Conservation (phyloP, 2,329 filamentous ascomycete genomes). For the Davidsoniella neocaledoniae region DNA sequence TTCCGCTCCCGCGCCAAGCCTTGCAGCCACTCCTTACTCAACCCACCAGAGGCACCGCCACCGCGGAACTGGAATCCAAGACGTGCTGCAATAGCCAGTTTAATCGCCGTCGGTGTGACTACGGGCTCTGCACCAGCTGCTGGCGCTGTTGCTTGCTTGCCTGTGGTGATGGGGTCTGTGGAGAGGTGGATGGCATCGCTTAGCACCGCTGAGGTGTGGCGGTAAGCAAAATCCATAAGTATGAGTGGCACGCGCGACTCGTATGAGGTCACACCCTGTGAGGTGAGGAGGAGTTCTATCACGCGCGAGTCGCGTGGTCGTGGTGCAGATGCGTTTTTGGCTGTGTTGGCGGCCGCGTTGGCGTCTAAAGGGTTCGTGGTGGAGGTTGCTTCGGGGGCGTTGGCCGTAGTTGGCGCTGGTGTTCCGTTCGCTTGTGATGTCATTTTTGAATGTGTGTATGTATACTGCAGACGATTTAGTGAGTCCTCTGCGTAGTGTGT, state of each 20-base stretch:
- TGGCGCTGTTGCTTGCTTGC: conserved; percentile 31
- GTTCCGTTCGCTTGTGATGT: conserved; percentile 21
- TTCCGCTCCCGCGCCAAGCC: conserved; percentile 60
- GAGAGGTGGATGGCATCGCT: conserved; percentile 53
- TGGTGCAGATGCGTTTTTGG: conserved; percentile 26
- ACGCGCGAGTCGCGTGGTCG: conserved; percentile 65
- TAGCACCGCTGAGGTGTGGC: conserved; percentile 57
- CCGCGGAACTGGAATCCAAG: conserved; percentile 52
- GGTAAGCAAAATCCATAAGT: conserved; percentile 74
- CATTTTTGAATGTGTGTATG: not conserved
- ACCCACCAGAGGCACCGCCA: conserved; percentile 33
- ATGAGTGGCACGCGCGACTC: conserved; percentile 69
- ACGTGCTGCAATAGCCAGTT: conserved; percentile 54
- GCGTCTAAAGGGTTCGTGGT: not conserved
- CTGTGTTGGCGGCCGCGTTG: conserved; percentile 9
- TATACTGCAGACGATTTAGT: too few relatives aligned
- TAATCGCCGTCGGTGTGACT: conserved; percentile 50
- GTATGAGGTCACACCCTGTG: conserved; percentile 63
- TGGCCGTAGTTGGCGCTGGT: conserved; percentile 17
- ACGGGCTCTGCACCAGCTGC: conserved; percentile 31
- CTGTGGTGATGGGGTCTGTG: conserved; percentile 48
- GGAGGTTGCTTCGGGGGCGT: conserved; percentile 14
- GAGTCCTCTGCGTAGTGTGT: too few relatives aligned
- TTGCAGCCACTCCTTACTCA: conserved; percentile 59
- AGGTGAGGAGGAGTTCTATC: conserved; percentile 63